Evolutionary conservation across 23 red algal species (phyloP).

Genomic region (Rhodosorus marinus): DNA sequence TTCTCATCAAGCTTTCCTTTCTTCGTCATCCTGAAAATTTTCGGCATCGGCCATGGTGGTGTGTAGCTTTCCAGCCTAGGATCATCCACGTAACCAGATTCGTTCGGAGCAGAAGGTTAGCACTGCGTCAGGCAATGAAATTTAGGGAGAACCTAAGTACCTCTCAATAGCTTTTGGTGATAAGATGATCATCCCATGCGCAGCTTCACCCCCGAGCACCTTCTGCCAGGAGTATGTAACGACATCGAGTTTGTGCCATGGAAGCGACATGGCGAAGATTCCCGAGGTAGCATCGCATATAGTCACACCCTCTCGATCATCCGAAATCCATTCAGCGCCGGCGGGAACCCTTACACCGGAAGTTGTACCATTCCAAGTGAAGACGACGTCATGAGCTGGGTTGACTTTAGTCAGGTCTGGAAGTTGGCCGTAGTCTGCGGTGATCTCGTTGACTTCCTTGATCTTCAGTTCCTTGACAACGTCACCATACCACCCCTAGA

Average conservation of each 20-base stretch:
- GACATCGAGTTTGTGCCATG: slow-evolving; percentile 92
- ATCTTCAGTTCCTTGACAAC: slow-evolving; percentile 61
- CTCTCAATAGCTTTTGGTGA: slow-evolving; percentile 67
- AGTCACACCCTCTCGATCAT: slow-evolving; percentile 48
- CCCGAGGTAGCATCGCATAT: slow-evolving; percentile 92
- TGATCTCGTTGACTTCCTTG: slow-evolving; percentile 24
- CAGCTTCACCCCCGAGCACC: slow-evolving; percentile 90
- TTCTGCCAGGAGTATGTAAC: slow-evolving; percentile 97
- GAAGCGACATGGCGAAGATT: slow-evolving; percentile 85
- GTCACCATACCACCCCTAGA: slow-evolving; percentile 72
- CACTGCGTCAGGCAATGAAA: no score
- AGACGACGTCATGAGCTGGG: slow-evolving; percentile 70
- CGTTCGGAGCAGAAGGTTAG: no score
- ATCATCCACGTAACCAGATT: no score
- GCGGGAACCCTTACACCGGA: slow-evolving; percentile 54
- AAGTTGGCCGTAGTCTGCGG: slow-evolving; percentile 49
- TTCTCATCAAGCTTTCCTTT: slow-evolving; percentile 72
- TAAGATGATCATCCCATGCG: slow-evolving; percentile 83
- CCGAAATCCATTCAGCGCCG: slow-evolving; percentile 46
- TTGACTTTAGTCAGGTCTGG: slow-evolving; percentile 42
- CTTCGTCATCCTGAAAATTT: slow-evolving; percentile 92
- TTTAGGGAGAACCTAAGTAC: no score
- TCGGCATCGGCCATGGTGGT: slow-evolving; percentile 69
- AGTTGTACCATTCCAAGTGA: slow-evolving; percentile 96
- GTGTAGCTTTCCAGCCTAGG: slow-evolving; percentile 57